Conservation (phyloP, 257 asterid species). For the Nicotiana attenuata region DNA sequence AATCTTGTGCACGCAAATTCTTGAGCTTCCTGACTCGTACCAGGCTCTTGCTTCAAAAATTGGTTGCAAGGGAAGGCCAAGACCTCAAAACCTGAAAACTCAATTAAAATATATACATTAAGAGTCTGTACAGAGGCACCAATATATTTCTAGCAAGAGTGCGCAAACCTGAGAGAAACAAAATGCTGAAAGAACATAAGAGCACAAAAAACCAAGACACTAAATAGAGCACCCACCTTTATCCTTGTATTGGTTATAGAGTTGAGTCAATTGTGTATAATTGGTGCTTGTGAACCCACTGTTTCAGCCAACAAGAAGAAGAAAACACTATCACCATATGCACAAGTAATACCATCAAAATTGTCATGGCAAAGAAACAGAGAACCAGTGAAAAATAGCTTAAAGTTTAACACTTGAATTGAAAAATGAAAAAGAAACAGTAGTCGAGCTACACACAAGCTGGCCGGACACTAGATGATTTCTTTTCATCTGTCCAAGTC, state of each 20-base stretch:
- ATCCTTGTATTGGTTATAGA: conserved; percentile 54
- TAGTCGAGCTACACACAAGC: too few relatives aligned
- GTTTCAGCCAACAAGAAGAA: conserved; percentile 24
- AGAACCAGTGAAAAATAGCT: not conserved
- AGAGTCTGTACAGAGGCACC: not conserved
- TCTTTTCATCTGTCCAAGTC: too few relatives aligned
- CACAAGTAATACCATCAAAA: not conserved
- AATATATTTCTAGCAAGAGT: not conserved
- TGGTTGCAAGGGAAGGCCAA: conserved; percentile 96
- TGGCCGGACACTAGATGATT: too few relatives aligned
- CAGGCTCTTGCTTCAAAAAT: conserved; percentile 86
- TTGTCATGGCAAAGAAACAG: not conserved
- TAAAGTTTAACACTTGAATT: not conserved
- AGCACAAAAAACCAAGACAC: not conserved
- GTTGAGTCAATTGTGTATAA: conserved; percentile 72
- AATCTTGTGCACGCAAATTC: conserved; percentile 84
- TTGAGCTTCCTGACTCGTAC: conserved; percentile 67
- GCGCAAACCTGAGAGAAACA: not conserved
- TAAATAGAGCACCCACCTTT: conserved; percentile 41
- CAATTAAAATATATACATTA: conserved; percentile 4
- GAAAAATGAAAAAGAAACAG: not conserved
- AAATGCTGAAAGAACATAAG: not conserved
- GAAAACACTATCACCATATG: not conserved
- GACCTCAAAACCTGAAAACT: conserved; percentile 61
- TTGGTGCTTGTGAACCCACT: conserved; percentile 71